Evolutionary conservation across 768 basidiomycete species (phyloP), one percentile per base, ranked within the genome.

Genomic region (Tremella yokohamensis): DNA sequence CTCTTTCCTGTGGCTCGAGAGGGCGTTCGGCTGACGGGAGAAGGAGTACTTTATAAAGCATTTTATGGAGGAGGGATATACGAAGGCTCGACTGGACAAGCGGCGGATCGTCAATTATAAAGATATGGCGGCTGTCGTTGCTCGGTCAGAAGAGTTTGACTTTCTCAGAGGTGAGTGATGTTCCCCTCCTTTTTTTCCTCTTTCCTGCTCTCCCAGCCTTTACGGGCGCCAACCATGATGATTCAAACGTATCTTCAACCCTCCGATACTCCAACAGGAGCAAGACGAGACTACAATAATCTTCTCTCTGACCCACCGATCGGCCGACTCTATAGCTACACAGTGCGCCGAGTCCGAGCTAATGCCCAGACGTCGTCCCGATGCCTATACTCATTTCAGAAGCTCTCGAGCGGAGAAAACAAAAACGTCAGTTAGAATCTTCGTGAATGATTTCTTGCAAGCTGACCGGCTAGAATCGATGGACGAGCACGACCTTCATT

Each of bases 1-100:
- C 56, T 19, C 22, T n/a, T 25, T 22, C 49, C 7, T n/a, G 7
- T 15, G 22, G n/a, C 42, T 45, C 42, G 22, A 18, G 15, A 15
- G n/a, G n/a, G 42, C n/a, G n/a, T 16, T 6, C 15, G 4, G 42
- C 22, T 22, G 4, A 34, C 11, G 29, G 29, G 22, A 8, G 25
- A 49, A 92, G 55, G 91, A 94, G 76, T 87, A 90, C 74, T 93
- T 94, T 63, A 86, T 93, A 52, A 85, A 83, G 73, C 82, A 85
- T 50, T 77, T 93, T 25, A 81, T 83, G 29, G 83, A 86, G 56
- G 86, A 88, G 6, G 83, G 83, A n/a, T 84, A 87, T 62, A 81
- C 79, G 52, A 81, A 84, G 13, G 88, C 90, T 4, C 81, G 83
- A 57, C 78, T 83, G 52, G 89, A 91, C 61, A 86, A 84, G 63